A percentile compares a stretch with the other conserved stretches of the same genome.
Conservation (phyloP, 2,329 filamentous ascomycete species). For the Truncatella angustata region DNA sequence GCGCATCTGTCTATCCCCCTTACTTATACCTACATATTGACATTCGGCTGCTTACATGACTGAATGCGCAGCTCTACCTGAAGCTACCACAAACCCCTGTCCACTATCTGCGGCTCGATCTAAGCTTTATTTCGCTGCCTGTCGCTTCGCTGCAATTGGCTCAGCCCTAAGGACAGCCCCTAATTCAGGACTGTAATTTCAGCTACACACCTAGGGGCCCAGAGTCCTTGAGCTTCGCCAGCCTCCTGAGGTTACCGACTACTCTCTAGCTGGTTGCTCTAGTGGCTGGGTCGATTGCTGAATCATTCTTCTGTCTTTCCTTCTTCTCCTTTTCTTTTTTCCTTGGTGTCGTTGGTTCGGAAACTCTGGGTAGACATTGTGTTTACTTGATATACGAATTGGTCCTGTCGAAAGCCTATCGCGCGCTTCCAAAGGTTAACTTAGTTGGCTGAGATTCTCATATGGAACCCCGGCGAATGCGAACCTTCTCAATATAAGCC, state of each 20-base stretch:
- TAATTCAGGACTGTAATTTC: conserved; percentile 8
- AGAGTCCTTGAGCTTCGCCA: not conserved
- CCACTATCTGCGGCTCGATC: conserved; percentile 2
- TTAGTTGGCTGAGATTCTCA: not conserved
- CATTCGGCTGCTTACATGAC: not conserved
- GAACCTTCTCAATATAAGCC: conserved; percentile 1
- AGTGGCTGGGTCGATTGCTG: no score
- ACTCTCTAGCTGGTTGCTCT: no score
- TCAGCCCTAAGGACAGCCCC: conserved; percentile 6
- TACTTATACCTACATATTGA: not conserved
- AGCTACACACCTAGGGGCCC: not conserved
- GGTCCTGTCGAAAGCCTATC: not conserved
- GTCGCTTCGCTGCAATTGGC: conserved; percentile 5
- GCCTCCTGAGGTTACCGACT: no score
- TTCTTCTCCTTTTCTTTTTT: not conserved
- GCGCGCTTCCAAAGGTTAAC: not conserved
- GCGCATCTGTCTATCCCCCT: no score
- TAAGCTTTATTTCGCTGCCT: conserved; percentile 5
- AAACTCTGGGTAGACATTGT: no score
- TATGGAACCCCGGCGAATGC: not conserved
- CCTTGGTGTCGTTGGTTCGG: no score
- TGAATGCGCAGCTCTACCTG: not conserved
- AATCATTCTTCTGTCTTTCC: no score
- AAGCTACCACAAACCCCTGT: not conserved
- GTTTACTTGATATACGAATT: no score